Evolutionary conservation across 2,329 filamentous ascomycete species (phyloP).

Genomic region (Claviceps paspali): DNA sequence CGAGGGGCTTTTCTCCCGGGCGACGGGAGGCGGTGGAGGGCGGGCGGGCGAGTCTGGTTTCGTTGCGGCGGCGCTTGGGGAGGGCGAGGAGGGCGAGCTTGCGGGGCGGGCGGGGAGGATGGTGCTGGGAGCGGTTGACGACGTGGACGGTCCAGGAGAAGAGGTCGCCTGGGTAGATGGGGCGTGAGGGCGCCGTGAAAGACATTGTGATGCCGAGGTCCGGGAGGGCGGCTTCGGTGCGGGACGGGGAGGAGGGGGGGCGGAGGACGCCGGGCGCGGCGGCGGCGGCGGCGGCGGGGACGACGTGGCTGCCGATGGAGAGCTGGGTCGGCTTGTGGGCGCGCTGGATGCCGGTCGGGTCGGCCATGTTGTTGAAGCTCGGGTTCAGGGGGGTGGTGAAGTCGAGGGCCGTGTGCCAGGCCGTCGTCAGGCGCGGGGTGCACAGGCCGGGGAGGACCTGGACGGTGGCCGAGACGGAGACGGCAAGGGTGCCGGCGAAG

Average conservation of each 20-base stretch:
- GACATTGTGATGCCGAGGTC: slow-evolving; percentile 63
- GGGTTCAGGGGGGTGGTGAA: slow-evolving; percentile 52
- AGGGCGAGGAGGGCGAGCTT: slow-evolving; percentile 57
- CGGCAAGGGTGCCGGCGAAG: slow-evolving; percentile 36
- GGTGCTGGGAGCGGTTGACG: slow-evolving; percentile 49
- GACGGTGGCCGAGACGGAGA: slow-evolving; percentile 45
- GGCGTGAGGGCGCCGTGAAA: slow-evolving; percentile 43
- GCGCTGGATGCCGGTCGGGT: slow-evolving; percentile 39
- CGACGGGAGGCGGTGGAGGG: slow-evolving; percentile 31
- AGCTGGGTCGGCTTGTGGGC: slow-evolving; percentile 48
- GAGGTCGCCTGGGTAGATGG: slow-evolving; percentile 46
- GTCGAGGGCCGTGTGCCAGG: slow-evolving; percentile 55
- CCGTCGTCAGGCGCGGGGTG: slow-evolving; percentile 45
- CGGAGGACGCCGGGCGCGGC: too few species aligned
- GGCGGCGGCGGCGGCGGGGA: slow-evolving; percentile 10
- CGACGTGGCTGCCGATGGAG: slow-evolving; percentile 39
- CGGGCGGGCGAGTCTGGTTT: slow-evolving; percentile 35
- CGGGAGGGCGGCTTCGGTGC: slow-evolving; percentile 31
- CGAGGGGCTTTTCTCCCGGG: slow-evolving; percentile 27
- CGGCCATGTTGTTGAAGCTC: slow-evolving; percentile 38
- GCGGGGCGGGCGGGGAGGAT: slow-evolving; percentile 30
- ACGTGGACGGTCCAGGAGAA: slow-evolving; percentile 64
- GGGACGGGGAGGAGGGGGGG: slow-evolving; percentile 19
- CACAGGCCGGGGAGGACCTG: slow-evolving; percentile 40
- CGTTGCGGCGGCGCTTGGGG: slow-evolving; percentile 46